Base-by-base conservation (phyloP, 1,284 basidiomycete genomes). In the Melanopsichium pennsylvanicum region DNA sequence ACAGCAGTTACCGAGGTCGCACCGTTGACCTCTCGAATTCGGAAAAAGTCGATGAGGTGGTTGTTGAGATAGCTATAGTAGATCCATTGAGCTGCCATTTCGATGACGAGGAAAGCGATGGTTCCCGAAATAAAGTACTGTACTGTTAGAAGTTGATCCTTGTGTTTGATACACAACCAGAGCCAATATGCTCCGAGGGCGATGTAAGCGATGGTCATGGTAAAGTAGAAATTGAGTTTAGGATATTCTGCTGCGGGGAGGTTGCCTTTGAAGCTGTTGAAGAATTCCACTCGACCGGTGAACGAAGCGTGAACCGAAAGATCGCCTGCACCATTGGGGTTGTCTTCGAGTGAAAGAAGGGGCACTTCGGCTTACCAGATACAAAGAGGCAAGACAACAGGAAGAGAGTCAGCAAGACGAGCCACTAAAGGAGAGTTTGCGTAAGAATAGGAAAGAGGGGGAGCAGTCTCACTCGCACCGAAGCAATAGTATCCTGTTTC, bases 401-500 rank as follows among this genome's bases (percentile, higher is more conserved):
- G 19, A 29, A 8, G 25, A 34, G 32, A 31, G 12, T 18, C n/a
- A 16, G 31, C 13, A 27, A 16, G 2, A 12, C n/a, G n/a, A n/a
- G n/a, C n/a, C n/a, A n/a, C n/a, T n/a, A n/a, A n/a, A n/a, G n/a
- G n/a, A n/a, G n/a, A n/a, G n/a, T n/a, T n/a, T n/a, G n/a, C n/a
- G n/a, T n/a, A n/a, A n/a, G n/a, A n/a, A n/a, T n/a, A n/a, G n/a
- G n/a, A n/a, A n/a, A n/a, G n/a, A n/a, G 29, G 40, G 34, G 52
- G 47, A 45, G 39, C 55, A 51, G 54, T n/a, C 66, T 72, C 66
- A 70, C 75, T 70, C 88, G 83, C 82, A 87, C 92, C 93, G 72
- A 95, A 89, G 81, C 94, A 97, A 81, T 96, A 97, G 81, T 96
- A 97, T 2, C 94, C 95, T 3, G 90, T 92, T 81, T 89, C 89